These are phyloP conservation scores for Thraustochytrium striatum DNA, from an alignment of 352 stramenopile genomes.

Conservation along the genomic window DNA sequence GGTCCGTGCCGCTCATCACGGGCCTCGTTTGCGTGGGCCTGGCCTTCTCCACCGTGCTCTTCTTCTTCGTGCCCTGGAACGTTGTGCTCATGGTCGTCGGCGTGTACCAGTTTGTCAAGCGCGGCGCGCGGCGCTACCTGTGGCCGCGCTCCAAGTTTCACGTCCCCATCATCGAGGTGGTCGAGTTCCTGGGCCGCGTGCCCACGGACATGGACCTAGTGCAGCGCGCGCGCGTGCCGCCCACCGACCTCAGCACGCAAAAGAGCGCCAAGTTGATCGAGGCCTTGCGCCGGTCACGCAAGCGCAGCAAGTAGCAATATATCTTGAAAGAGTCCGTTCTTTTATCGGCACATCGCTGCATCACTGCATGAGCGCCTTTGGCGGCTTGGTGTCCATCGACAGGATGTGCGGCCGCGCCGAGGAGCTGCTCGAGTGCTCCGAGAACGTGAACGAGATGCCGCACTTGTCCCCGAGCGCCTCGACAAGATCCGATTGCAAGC, in stretches of 20 bases:
- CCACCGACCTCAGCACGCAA: not conserved
- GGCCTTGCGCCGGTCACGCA: no score
- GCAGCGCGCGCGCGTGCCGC: not conserved
- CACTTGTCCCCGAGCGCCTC: not conserved
- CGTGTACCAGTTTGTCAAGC: conserved; percentile 28
- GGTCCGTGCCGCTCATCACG: conserved; percentile 23
- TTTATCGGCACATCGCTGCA: no score
- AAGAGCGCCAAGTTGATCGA: not conserved
- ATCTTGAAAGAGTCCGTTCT: no score
- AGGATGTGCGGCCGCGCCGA: not conserved
- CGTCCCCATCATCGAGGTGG: conserved; percentile 25
- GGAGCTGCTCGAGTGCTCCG: not conserved
- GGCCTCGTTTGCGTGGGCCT: not conserved
- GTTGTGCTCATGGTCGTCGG: not conserved
- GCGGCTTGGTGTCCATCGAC: not conserved
- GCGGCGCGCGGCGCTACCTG: not conserved
- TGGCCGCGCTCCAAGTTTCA: conserved; percentile 27
- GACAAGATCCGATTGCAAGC: not conserved
- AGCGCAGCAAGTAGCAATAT: no score
- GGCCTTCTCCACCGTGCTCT: not conserved
- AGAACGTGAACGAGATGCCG: not conserved
- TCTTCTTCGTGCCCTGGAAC: conserved; percentile 30
- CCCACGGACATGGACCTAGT: conserved; percentile 28
- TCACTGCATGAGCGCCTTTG: no score
- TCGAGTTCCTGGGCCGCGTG: conserved; percentile 17